Base-by-base conservation (phyloP, 2,329 filamentous ascomycete species). In the Herpotrichia juniperi region DNA sequence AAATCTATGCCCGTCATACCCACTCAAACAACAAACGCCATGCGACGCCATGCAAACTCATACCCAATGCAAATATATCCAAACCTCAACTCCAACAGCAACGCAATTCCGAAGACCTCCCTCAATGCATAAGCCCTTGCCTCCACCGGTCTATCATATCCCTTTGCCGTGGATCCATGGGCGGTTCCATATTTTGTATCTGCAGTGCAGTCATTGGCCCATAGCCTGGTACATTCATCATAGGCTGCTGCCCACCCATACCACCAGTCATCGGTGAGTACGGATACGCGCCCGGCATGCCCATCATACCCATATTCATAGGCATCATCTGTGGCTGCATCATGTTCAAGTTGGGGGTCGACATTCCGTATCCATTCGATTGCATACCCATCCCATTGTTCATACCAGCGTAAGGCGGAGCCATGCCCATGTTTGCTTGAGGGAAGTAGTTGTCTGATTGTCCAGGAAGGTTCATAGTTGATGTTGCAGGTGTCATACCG, bases 91-190 rank as follows among this genome's bases (percentile, higher is more conserved):
- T 11, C n/a, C n/a, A n/a, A 42, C 21, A 19, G 28, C 10, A n/a
- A 11, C 9, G 10, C n/a, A 11, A 46, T 8, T 8, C 12, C 6
- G 32, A 11, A 22, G 11, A 24, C 31, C 11, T 21, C 14, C 19
- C 28, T 46, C 39, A 45, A 46, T 48, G 46, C 24, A 32, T 32
- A 17, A 49, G 16, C 2, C 39, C 31, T 11, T 47, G 42, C 63
- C 83, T 78, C 84, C 84, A 87, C 28, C 78, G 80, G 73, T 86
- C 82, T 69, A 87, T 85, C 52, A 81, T 74, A 52, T 81, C 82
- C 48, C 81, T 74, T 63, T 84, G 81, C 47, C 74, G 74, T 4
- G 77, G 71, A 63, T 83, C 77, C 64, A 81, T 72, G 1, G 61
- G 60, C 40, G 51, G 58, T 30, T 56, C 56, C 59, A 66, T 60